Conservation (phyloP, 1,284 basidiomycete species). For the Irpex rosettiformis region DNA sequence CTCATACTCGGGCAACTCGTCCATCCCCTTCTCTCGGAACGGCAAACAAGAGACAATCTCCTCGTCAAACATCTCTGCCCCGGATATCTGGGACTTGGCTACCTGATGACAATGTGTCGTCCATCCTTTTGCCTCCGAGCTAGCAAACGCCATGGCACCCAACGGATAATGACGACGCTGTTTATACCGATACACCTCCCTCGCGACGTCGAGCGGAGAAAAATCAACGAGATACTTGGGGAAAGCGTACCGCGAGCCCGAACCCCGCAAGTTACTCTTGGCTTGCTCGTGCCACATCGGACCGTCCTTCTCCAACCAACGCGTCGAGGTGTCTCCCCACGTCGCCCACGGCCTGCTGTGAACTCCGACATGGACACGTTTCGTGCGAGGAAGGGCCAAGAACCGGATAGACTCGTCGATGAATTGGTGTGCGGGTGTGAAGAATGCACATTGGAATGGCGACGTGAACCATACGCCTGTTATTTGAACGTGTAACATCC, state of each 20-base stretch:
- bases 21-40: constrained; percentile 4
- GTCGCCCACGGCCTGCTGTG: neutral
- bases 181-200: neutral
- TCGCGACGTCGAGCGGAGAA: constrained; percentile 2
- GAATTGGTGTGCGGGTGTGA: constrained; percentile 4
- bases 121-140: neutral
- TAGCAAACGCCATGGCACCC: too few species aligned
- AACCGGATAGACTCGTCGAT: neutral
- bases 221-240: constrained; percentile 7
- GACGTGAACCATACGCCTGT: neutral
- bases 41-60: constrained; percentile 5
- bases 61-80: constrained; percentile 2
- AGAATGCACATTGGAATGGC: constrained; percentile 6
- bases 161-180: neutral
- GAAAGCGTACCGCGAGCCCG: constrained; percentile 6
- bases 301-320: constrained; percentile 7
- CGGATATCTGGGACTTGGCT: neutral
- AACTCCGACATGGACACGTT: neutral
- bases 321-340: constrained; percentile 1
- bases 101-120: neutral
- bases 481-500: constrained; percentile 8
- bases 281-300: constrained; percentile 5
- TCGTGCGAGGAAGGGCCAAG: neutral
- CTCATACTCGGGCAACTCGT: neutral
- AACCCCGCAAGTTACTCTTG: constrained; percentile 1